Base-by-base conservation (phyloP, 2,329 filamentous ascomycete genomes). In the Cordyceps pruinosa region DNA sequence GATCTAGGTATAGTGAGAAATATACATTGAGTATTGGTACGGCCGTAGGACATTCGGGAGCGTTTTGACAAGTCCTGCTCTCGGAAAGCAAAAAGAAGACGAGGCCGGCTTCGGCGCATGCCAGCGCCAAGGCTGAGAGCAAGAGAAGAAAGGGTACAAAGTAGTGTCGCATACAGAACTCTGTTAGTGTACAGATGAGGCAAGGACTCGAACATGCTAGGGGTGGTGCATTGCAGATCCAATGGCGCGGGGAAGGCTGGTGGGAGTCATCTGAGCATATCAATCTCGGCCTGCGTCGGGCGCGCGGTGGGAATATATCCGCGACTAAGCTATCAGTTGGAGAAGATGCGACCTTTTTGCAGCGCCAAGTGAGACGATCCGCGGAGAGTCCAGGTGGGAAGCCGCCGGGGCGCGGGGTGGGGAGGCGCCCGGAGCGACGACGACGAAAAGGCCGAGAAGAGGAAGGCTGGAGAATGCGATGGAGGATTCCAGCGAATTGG, bases 241-340 rank as follows among this genome's bases (percentile, higher is more conserved):
- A 53, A 44, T 5, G 19, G 8, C 17, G 35, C 15, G 46, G 46
- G 47, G n/a, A n/a, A n/a, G n/a, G 46, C 10, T 15, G 35, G 46
- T 48, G 23, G 28, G 50, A 53, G 50, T 54, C 51, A 46, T 54
- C 41, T 46, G 51, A 39, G 51, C 51, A 45, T 39, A 54, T 45
- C 30, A 35, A 46, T 54, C 39, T 54, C 51, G 51, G 51, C 51
- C 19, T 46, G 41, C 51, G 41, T 54, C 51, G 51, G 51, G 37
- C 49, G 25, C 35, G n/a, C 34, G n/a, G 37, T 30, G n/a, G 15
- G 15, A 32, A 42, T 9, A 44, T 45, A 53, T 45, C 39, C 48
- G 48, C 35, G 48, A 42, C 23, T 51, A 51, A 25, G 48, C 48
- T 51, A 51, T 51, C 48, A 51, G 48, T 50, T 47, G n/a, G 28